These are phyloP conservation scores for Kazachstania viticola DNA, from an alignment of 805 yeast genomes.

Conservation along the genomic window DNA sequence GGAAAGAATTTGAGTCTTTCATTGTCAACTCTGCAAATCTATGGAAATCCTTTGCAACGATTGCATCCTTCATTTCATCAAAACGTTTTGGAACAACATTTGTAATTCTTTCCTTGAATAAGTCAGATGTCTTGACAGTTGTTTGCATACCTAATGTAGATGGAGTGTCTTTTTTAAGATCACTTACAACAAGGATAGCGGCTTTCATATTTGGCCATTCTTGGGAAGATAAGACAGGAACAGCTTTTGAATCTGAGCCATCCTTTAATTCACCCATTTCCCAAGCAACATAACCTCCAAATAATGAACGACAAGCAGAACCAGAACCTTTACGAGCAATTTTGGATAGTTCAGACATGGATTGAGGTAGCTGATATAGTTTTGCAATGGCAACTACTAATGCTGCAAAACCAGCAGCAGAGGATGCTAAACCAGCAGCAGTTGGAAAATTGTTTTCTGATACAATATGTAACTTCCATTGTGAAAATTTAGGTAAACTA, in stretches of 20 bases:
- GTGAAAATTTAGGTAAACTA: conserved; percentile 47
- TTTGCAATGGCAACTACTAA: conserved; percentile 80
- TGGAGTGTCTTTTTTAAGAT: conserved; percentile 87
- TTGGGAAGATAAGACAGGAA: conserved; percentile 68
- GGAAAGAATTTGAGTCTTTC: conserved; percentile 95
- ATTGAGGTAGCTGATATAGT: conserved; percentile 75
- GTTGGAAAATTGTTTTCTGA: conserved; percentile 97
- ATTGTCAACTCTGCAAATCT: conserved; percentile 84
- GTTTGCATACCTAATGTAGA: conserved; percentile 94
- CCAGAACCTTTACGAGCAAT: conserved; percentile 98
- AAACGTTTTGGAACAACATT: conserved; percentile 83
- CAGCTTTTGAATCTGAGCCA: conserved; percentile 93
- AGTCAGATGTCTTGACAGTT: conserved; percentile 80
- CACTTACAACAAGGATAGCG: conserved; percentile 83
- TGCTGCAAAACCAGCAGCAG: conserved; percentile 98
- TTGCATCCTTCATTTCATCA: conserved; percentile 69
- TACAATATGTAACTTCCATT: conserved; percentile 64
- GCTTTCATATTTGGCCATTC: conserved; percentile 96
- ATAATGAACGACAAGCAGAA: conserved; percentile 92
- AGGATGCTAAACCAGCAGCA: conserved; percentile 96
- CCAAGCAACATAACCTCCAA: conserved; percentile 99
- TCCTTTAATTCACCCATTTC: conserved; percentile 74
- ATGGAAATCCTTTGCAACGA: conserved; percentile 60
- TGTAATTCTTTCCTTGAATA: conserved; percentile 68
- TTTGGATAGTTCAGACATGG: conserved; percentile 73